Base-by-base conservation (phyloP, 257 asterid genomes). In the Nicotiana knightiana region DNA sequence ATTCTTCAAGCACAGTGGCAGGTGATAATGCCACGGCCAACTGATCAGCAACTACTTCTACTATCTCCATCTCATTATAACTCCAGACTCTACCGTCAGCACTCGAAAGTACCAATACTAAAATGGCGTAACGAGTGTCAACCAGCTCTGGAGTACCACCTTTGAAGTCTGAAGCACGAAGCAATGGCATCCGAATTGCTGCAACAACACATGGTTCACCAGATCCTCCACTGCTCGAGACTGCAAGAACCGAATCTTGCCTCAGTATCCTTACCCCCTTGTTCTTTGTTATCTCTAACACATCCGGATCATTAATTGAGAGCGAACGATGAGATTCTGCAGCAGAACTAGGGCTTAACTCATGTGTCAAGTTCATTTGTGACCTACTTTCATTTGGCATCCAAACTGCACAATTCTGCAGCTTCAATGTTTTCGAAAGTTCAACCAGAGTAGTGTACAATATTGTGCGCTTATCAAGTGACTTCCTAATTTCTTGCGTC, bases 41-140 rank as follows among this genome's bases (percentile, higher is more conserved):
- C 82, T 88, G 91, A 85, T 88, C 91, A 84, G 91, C 91, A 59
- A 88, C 91, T 32, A 88, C 91, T 86, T 86, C 91, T 53, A 88
- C 91, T 82, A 88, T 88, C 76, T 88, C 88, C 89, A 86, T 82
- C 85, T 86, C 91, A 59, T 64, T 82, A 65, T 83, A 51, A 81
- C 87, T 76, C 91, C 89, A 86, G 65, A 17, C 82, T 39, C 77
- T 32, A 17, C 75, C 89, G 75, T 78, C 80, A 66, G 35, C 85
- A 79, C 84, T 81, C 9, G 80, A 82, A 66, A 86, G 88, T 73
- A 86, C 91, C 83, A 86, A 81, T 33, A 88, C 89, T 80, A 88
- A 80, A 77, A 88, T 83, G 71, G 88, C 91, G 81, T 82, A 88
- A 13, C 86, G 78, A 67, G 89, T 84, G 70, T 86, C 83, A 71